These are phyloP conservation scores for Penicillium sp. DNA, from an alignment of 2,329 filamentous ascomycete genomes.

Conservation along the genomic window DNA sequence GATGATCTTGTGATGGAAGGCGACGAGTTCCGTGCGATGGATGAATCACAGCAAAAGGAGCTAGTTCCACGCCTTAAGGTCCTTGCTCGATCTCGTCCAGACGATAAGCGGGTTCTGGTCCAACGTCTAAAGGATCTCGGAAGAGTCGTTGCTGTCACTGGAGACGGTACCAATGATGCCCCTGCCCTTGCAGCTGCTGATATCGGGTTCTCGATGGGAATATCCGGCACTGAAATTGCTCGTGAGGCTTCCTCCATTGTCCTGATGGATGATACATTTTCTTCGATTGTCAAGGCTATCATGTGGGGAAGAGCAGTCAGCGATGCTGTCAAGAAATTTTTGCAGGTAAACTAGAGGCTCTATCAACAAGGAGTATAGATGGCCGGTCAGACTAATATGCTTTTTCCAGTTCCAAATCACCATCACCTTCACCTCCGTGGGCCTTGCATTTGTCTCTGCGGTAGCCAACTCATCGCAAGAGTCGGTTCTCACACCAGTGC, in stretches of 20 bases:
- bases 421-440: constrained; percentile 65
- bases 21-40: constrained; percentile 58
- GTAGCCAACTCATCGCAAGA: constrained; percentile 55
- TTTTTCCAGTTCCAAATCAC: constrained; percentile 52
- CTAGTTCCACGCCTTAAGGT: constrained; percentile 56
- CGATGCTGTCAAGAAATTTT: constrained; percentile 60
- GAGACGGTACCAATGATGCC: constrained; percentile 61
- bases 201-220: constrained; percentile 62
- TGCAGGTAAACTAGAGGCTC: constrained; percentile 50
- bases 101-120: constrained; percentile 60
- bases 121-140: constrained; percentile 55
- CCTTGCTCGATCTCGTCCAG: constrained; percentile 58
- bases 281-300: constrained; percentile 60
- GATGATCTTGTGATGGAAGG: constrained; percentile 62
- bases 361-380: constrained; percentile 15
- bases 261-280: constrained; percentile 53
- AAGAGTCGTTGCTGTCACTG: constrained; percentile 57
- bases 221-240: constrained; percentile 60
- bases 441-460: constrained; percentile 62
- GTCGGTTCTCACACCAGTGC: constrained; percentile 62
- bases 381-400: background rate
- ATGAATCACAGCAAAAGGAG: constrained; percentile 52
- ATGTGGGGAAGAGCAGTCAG: constrained; percentile 61
- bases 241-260: constrained; percentile 62
- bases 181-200: constrained; percentile 60